Percentiles rank a stretch among this genome's conserved stretches.
Conservation (phyloP, 805 yeast species). For the Lipomyces orientalis region DNA sequence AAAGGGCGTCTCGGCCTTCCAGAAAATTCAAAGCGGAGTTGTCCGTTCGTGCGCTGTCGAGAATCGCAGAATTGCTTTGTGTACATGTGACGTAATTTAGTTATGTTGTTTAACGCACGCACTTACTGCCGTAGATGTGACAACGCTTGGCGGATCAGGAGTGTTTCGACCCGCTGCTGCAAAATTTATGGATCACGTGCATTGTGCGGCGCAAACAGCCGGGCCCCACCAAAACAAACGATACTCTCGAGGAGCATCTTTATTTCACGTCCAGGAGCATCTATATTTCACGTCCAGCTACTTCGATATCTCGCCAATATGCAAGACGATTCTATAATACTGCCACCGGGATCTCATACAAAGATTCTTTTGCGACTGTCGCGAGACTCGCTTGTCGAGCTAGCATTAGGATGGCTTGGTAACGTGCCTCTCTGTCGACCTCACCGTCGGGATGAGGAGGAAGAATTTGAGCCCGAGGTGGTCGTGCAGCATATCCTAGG, state of each 20-base stretch:
- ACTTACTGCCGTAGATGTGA: neutral
- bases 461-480: conserved; percentile 32
- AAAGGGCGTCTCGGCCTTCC: neutral
- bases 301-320: neutral
- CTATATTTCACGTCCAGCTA: neutral
- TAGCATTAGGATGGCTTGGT: conserved; percentile 25
- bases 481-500: neutral
- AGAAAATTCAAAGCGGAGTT: neutral
- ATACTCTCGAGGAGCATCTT: too few relatives aligned
- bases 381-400: conserved; percentile 13
- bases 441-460: conserved; percentile 6
- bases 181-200: neutral
- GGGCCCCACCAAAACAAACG: neutral
- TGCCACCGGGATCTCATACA: conserved; percentile 20
- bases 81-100: neutral
- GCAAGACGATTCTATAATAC: conserved; percentile 18
- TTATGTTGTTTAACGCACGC: neutral
- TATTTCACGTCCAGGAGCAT: neutral
- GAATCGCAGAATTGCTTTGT: neutral
- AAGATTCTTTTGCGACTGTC: conserved; percentile 14
- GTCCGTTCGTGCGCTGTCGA: neutral
- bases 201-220: neutral
- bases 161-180: neutral
- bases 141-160: neutral
- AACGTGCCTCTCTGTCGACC: conserved; percentile 17